phyloP scores from a whole-genome alignment of 2,329 filamentous ascomycete species.

The Nothomitra cinnamomea region DNA sequence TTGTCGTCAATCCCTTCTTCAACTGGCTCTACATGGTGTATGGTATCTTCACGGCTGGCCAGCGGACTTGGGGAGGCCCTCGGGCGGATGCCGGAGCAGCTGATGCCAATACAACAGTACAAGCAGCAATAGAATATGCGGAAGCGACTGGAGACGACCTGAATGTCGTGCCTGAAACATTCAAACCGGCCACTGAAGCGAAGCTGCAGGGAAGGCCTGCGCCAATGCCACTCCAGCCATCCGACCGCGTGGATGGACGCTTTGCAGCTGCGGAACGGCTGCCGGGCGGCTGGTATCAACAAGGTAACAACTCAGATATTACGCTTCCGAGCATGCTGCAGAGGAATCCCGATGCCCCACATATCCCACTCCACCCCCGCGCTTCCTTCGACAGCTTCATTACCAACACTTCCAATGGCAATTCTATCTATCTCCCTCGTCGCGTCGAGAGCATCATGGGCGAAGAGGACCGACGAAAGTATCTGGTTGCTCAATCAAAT shows the following conservation, averaged over 20 bases:
- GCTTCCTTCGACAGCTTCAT: slow-evolving; percentile 51
- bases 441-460: slow-evolving; percentile 60
- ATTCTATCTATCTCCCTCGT: slow-evolving; percentile 48
- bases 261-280: slow-evolving; percentile 57
- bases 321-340: slow-evolving; percentile 33
- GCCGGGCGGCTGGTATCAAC: slow-evolving; percentile 50
- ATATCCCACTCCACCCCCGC: slow-evolving; percentile 34
- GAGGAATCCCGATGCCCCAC: slow-evolving; percentile 28
- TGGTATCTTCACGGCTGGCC: slow-evolving; percentile 84
- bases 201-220: background rate
- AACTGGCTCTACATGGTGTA: slow-evolving; percentile 99
- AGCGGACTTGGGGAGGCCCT: slow-evolving; percentile 90
- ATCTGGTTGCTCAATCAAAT: slow-evolving; percentile 45
- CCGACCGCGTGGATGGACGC: slow-evolving; percentile 56
- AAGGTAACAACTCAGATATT: slow-evolving; percentile 49
- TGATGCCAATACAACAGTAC: slow-evolving; percentile 56
- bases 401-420: slow-evolving; percentile 31
- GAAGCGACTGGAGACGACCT: slow-evolving; percentile 69
- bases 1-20: slow-evolving; percentile 86
- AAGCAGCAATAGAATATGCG: slow-evolving; percentile 70
- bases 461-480: slow-evolving; percentile 33
- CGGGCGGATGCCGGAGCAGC: slow-evolving; percentile 75
- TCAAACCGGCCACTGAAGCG: slow-evolving; percentile 32
- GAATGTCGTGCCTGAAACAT: slow-evolving; percentile 77
- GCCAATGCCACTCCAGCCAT: slow-evolving; percentile 50